Conservation (phyloP, 2,329 filamentous ascomycete species). For the Ilyonectria mors-panacis region DNA sequence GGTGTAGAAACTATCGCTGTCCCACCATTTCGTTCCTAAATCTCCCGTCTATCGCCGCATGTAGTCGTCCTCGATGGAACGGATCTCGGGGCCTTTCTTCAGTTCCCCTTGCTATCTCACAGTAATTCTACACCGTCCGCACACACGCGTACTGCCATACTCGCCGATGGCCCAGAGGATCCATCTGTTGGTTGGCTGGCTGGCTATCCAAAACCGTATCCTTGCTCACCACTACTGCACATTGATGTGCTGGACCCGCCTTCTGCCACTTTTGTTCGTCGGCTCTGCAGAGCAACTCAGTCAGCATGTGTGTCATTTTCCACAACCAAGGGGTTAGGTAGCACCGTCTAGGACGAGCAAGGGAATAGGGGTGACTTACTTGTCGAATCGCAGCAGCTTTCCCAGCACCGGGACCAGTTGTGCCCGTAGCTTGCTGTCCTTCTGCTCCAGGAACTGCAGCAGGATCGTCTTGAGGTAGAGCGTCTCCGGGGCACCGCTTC, state of each 20-base stretch:
- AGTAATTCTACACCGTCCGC: slow-evolving; percentile 39
- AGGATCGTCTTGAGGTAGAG: slow-evolving; percentile 86
- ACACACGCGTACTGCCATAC: slow-evolving; percentile 17
- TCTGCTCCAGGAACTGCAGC: slow-evolving; percentile 85
- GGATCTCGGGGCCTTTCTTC: background rate
- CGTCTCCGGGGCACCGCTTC: slow-evolving; percentile 59
- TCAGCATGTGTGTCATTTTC: slow-evolving; percentile 14
- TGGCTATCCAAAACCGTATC: slow-evolving; percentile 9
- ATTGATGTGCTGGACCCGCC: slow-evolving; percentile 74
- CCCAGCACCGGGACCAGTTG: slow-evolving; percentile 85
- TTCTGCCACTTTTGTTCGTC: slow-evolving; percentile 92
- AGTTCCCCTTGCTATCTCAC: slow-evolving; percentile 18
- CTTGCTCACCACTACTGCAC: slow-evolving; percentile 47
- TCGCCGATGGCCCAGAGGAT: background rate
- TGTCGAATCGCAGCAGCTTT: slow-evolving; percentile 83
- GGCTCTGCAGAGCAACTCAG: slow-evolving; percentile 52
- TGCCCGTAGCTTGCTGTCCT: slow-evolving; percentile 81
- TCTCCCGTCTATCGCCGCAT: slow-evolving; percentile 9
- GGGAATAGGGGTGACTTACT: slow-evolving; percentile 64
- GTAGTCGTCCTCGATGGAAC: slow-evolving; percentile 2
- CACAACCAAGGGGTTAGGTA: background rate
- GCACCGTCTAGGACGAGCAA: slow-evolving; percentile 4
- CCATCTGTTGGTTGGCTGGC: background rate
- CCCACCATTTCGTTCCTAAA: background rate
- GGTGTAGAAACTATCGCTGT: background rate